Evolutionary conservation across 225 moss, liverwort and hornwort genomes (phyloP), one percentile per base, ranked within the genome.

Genomic region (Climacium dendroides): DNA sequence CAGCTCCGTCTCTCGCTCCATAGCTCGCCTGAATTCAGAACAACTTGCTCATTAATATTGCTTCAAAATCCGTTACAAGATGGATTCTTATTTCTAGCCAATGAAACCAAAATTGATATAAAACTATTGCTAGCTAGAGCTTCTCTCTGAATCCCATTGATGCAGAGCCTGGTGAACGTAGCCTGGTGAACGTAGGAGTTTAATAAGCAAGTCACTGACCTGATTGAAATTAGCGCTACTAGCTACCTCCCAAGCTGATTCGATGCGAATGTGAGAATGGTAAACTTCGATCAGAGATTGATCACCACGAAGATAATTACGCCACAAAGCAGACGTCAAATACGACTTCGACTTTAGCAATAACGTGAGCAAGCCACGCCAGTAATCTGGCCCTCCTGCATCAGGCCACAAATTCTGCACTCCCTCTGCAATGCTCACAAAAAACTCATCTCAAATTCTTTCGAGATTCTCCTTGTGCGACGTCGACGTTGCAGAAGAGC

Each of bases 1-100:
- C 55, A 93, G 87, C 88, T 93, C 93, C 11, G 90, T 93, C 88
- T 93, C 91, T 32, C 87, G 90, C 87, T 93, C 91, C 93, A 90
- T 92, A 25, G 59, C 87, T 91, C 73, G 13, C 43, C 54, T 65
- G 74, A 82, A 65, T 47, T 71, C 86, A 59, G 9, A 61, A 24
- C 43, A 37, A 63, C 30, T 23, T 15, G 30, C 41, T 37, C 6
- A 35, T 8, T 32, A 55, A 7, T 15, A 23, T 23, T 57, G 32
- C 84, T 50, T 50, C 60, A 9, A 37, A 19, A 47, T 48, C 35
- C 32, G 11, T 70, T 59, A 59, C 59, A 70, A 24, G 8, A 24
- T 25, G 22, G 57, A 45, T 58, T 72, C 26, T 19, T 11, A 22
- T 50, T 26, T 37, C 66, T 53, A 37, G 19, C 32, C 23, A 14